Base-by-base conservation (phyloP, 805 yeast genomes). In the Starmerella davenportii region DNA sequence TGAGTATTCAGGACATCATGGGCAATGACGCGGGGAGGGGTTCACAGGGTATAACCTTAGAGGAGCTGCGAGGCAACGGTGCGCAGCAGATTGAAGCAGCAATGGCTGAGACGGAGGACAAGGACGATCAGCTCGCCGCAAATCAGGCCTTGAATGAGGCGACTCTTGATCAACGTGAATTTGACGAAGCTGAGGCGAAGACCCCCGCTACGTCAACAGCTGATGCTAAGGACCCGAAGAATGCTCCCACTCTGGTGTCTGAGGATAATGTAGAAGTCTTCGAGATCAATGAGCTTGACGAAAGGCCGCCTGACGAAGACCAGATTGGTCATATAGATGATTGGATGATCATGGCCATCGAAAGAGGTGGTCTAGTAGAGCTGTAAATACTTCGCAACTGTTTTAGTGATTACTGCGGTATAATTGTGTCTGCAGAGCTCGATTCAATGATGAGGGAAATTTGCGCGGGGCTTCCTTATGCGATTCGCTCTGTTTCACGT, bases 61-160 rank as follows among this genome's bases (percentile, higher is more conserved):
- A 35, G 59, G 61, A 40, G 55, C 43, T 46, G 21, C 43, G 38
- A 30, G 19, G 16, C 15, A 36, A 42, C 32, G 46, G 38, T 8
- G 25, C 36, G 5, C 40, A 41, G 38, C 41, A 39, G 24, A 24
- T 76, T 39, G 78, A 69, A 34, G 72, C 64, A 40, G 72, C 74
- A 3, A 64, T 87, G 46, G 93, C 93, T 1, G 82, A 79, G 54
- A 96, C 94, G 0, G 98, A 90, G 60, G 98, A 90, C 55, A 95
- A 74, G 34, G 95, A 58, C 30, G 65, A 62, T 40, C 64, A 57
- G 11, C 72, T 70, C 8, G 98, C 98, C 3, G 96, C 95, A 0
- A 78, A 69, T 46, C 73, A 71, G 31, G 98, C 96, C 0, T 66
- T 84, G 77, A 70, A 71, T 48, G 96, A 87, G 53, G 80, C 72